Base-by-base conservation (phyloP, 768 basidiomycete genomes). In the Leccinum aurantiacum region DNA sequence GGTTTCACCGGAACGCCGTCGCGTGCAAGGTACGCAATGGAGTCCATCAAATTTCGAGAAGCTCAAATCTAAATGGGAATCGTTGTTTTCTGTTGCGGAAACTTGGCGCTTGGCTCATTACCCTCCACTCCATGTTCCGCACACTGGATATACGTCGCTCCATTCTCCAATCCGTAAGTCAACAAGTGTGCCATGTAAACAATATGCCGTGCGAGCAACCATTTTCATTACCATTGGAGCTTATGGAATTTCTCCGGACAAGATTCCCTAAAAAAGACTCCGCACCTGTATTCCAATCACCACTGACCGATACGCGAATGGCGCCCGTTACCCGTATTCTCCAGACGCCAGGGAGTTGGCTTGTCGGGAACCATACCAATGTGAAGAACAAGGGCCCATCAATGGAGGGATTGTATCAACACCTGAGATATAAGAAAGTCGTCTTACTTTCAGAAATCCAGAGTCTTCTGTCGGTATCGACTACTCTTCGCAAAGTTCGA, bases 331-430 rank as follows among this genome's bases (percentile, higher is more conserved):
- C 14, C 8, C n/a, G 9, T 7, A n/a, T 11, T 31, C n/a, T 14
- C 65, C 66, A 54, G 31, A 60, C 8, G 35, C 64, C 54, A 62
- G 54, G 61, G 57, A 1, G 31, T 55, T 69, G 60, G 67, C 64
- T 53, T 55, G 48, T 67, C 60, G 56, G 60, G 47, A 47, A 41
- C 56, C 53, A 53, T 61, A 44, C 69, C 69, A 66, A 62, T 54
- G 50, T 61, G 53, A 52, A 55, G 33, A 24, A 51, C 38, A 56
- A 53, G 24, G 14, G 4, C 1, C 33, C 15, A 56, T 56, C 54
- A 24, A 33, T 58, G 57, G 60, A 60, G 57, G 24, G 19, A 35
- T 53, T 10, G 49, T 24, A 19, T 31, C 37, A 54, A 15, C 33
- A 33, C n/a, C 17, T 27, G 31, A n/a, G 41, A 4, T 69, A 69